Evolutionary conservation across 345 rosid species (phyloP).

Genomic region (Dipteronia dyeriana): DNA sequence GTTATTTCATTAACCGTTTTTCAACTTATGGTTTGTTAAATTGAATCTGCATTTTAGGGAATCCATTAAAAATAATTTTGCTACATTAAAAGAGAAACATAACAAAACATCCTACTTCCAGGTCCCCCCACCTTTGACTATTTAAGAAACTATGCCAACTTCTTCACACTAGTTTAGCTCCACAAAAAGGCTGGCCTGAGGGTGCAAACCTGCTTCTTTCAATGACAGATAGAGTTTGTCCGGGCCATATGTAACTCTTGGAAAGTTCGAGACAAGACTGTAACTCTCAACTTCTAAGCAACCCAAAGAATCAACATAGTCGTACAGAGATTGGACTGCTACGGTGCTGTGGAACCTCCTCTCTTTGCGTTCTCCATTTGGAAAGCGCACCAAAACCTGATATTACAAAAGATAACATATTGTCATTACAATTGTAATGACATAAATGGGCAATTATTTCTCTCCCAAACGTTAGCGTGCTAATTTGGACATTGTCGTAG

Average conservation of each 20-base stretch:
- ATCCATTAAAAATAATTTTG: constrained; percentile 14
- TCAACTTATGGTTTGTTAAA: background rate
- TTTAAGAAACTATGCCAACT: constrained; percentile 13
- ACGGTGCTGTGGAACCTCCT: constrained; percentile 72
- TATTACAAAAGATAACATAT: background rate
- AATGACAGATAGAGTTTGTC: constrained; percentile 63
- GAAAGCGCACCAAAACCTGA: constrained; percentile 91
- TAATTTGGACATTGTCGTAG: no score
- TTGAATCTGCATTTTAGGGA: constrained; percentile 11
- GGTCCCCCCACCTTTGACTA: constrained; percentile 9
- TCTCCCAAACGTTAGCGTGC: background rate
- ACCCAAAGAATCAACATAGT: constrained; percentile 92
- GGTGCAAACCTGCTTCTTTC: constrained; percentile 94
- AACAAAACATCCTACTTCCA: constrained; percentile 22
- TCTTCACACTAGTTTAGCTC: constrained; percentile 59
- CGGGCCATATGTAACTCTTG: constrained; percentile 68
- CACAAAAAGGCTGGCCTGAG: constrained; percentile 97
- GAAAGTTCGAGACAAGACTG: constrained; percentile 87
- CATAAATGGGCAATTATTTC: background rate
- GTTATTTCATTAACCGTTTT: background rate
- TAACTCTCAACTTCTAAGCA: constrained; percentile 69
- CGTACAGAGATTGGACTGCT: constrained; percentile 66
- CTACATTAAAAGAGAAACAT: constrained; percentile 19
- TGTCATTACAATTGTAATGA: background rate
- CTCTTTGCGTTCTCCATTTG: constrained; percentile 91